phyloP scores from a whole-genome alignment of 2,329 filamentous ascomycete species.

The Pseudocercospora pini-densiflorae region DNA sequence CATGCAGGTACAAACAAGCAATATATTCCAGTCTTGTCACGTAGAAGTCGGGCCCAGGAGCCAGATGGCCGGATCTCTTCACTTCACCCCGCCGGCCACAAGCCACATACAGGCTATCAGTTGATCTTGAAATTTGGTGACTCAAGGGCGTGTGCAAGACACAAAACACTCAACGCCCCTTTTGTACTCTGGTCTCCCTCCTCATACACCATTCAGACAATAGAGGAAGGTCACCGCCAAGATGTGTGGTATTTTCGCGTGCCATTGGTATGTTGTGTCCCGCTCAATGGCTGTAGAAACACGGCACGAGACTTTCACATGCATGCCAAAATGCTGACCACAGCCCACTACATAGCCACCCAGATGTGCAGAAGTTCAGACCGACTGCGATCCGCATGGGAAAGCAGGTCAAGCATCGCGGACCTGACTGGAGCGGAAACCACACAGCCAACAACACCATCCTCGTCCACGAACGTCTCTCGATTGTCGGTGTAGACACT shows the following conservation, averaged over 20 bases:
- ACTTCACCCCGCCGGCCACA: neutral
- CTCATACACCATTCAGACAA: neutral
- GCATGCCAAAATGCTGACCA: constrained; percentile 14
- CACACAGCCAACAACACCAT: constrained; percentile 90
- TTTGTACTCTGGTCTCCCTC: neutral
- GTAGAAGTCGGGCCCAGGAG: no score
- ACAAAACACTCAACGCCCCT: neutral
- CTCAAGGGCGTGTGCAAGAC: neutral
- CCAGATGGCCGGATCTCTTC: neutral
- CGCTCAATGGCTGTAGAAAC: constrained; percentile 72
- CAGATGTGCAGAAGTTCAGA: constrained; percentile 96
- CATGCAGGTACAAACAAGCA: no score
- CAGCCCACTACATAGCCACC: constrained; percentile 61
- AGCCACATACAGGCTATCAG: neutral
- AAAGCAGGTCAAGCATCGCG: constrained; percentile 95
- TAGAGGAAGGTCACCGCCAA: constrained; percentile 44
- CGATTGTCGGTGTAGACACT: constrained; percentile 96
- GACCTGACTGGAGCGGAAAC: constrained; percentile 96
- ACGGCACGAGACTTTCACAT: constrained; percentile 23
- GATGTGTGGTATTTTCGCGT: constrained; percentile 98
- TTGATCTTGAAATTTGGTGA: neutral
- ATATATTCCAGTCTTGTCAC: no score
- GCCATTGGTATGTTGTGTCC: constrained; percentile 75
- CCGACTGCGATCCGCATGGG: constrained; percentile 89
- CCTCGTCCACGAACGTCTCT: constrained; percentile 95